phyloP scores from a whole-genome alignment of 2,329 filamentous ascomycete genomes.

The Sarocladium strictum region DNA sequence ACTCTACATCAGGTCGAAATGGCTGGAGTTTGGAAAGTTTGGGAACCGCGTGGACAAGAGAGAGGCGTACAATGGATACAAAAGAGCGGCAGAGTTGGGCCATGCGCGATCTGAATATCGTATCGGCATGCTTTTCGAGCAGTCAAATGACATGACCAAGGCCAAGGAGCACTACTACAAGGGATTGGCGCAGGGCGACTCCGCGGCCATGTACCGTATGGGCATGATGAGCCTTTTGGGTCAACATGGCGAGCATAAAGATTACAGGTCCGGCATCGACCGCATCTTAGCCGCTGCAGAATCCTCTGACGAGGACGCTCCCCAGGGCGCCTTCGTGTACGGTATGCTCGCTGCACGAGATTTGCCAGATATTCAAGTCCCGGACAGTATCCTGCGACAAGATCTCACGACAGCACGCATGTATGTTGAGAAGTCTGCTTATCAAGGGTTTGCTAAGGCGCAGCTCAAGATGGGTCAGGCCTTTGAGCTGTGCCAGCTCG shows the following conservation, averaged over 20 bases:
- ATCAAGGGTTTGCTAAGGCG: conserved; percentile 90
- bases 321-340: conserved; percentile 91
- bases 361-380: conserved; percentile 82
- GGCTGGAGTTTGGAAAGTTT: conserved; percentile 97
- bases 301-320: conserved; percentile 89
- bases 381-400: conserved; percentile 60
- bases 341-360: conserved; percentile 91
- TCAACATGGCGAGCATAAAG: conserved; percentile 83
- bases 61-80: conserved; percentile 85
- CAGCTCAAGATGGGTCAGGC: conserved; percentile 96
- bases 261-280: conserved; percentile 71
- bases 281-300: conserved; percentile 79
- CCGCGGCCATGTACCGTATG: conserved; percentile 77
- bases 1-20: conserved; percentile 90
- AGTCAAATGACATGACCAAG: conserved; percentile 85
- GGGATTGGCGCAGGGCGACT: conserved; percentile 75
- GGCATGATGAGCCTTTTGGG: conserved; percentile 97
- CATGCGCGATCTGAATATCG: conserved; percentile 89
- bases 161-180: conserved; percentile 85
- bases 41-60: conserved; percentile 86
- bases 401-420: conserved; percentile 70
- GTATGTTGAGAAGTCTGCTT: conserved; percentile 95
- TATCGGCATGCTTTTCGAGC: conserved; percentile 97
- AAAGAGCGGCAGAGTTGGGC: conserved; percentile 76
- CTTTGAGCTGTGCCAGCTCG: conserved; percentile 88